Percentiles rank a stretch among this genome's conserved stretches.
Evolutionary conservation across 371 early-diverging fungal genomes (phyloP).

Genomic region (Mortierella sp.): DNA sequence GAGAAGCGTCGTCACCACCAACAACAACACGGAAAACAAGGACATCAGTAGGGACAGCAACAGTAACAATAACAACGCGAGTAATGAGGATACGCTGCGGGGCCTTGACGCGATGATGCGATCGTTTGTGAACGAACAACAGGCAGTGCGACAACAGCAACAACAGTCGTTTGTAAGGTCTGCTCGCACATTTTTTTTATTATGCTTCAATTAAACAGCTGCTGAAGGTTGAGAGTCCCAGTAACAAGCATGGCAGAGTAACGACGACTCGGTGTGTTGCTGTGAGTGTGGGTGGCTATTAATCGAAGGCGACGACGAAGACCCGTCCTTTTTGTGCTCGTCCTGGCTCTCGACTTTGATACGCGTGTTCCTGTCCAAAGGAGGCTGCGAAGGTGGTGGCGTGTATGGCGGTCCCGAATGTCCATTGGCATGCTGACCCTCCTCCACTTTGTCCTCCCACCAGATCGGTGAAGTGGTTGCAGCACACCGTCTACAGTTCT

Average conservation of each 20-base stretch:
- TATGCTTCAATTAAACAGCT: neutral
- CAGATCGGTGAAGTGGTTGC: conserved; percentile 60
- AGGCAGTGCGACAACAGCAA: neutral
- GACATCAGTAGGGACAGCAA: neutral
- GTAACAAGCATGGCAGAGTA: conserved; percentile 13
- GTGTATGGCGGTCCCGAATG: neutral
- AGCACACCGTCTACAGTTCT: conserved; percentile 54
- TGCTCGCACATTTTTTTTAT: no score
- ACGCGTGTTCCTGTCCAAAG: neutral
- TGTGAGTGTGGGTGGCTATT: neutral
- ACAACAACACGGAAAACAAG: neutral
- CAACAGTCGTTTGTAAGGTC: no score
- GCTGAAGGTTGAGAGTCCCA: conserved; percentile 2
- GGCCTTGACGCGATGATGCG: neutral
- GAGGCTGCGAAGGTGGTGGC: conserved; percentile 1
- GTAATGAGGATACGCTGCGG: neutral
- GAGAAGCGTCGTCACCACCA: neutral
- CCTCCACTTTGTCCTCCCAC: conserved; percentile 47
- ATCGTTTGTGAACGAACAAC: neutral
- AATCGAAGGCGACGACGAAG: neutral
- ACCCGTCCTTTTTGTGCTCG: neutral
- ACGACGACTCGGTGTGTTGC: neutral
- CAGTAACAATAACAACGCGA: neutral
- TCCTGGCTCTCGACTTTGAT: conserved; percentile 13
- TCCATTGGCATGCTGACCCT: neutral